A percentile compares a stretch with the other conserved stretches of the same genome.
phyloP scores from a whole-genome alignment of 768 basidiomycete species.

The Porpolomopsis calyptriformis region DNA sequence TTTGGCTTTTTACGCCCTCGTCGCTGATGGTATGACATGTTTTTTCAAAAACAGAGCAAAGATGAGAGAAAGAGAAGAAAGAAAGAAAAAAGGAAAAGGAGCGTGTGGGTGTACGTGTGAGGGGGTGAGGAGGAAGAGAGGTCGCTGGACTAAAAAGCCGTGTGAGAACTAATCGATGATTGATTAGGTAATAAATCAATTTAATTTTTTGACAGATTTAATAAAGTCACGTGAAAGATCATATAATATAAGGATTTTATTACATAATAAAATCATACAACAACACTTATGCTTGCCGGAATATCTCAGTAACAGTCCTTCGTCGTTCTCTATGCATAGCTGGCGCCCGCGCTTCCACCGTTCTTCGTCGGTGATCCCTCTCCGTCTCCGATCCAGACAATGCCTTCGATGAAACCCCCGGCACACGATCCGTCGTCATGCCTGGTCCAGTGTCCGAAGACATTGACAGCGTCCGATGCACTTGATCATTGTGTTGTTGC shows the following conservation, averaged over 20 bases:
- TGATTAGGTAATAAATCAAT: too few species aligned
- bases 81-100: too few species aligned
- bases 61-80: too few species aligned
- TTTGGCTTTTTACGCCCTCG: too few species aligned
- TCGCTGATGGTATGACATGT: too few species aligned
- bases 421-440: slow-evolving; percentile 11
- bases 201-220: too few species aligned
- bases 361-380: slow-evolving; percentile 35
- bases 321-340: neutral
- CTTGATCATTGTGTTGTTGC: slow-evolving; percentile 35
- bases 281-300: neutral
- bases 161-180: too few species aligned
- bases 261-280: neutral
- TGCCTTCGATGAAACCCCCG: slow-evolving; percentile 12
- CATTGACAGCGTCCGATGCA: slow-evolving; percentile 6
- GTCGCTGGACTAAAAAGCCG: too few species aligned
- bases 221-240: too few species aligned
- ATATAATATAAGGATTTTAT: neutral
- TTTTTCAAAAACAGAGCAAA: too few species aligned
- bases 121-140: too few species aligned
- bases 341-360: slow-evolving; percentile 12
- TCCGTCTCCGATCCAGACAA: slow-evolving; percentile 36
- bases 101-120: too few species aligned
- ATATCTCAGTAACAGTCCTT: neutral
- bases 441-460: slow-evolving; percentile 12